Evolutionary conservation across 768 basidiomycete genomes (phyloP).

Genomic region (Amanita brunnescens): DNA sequence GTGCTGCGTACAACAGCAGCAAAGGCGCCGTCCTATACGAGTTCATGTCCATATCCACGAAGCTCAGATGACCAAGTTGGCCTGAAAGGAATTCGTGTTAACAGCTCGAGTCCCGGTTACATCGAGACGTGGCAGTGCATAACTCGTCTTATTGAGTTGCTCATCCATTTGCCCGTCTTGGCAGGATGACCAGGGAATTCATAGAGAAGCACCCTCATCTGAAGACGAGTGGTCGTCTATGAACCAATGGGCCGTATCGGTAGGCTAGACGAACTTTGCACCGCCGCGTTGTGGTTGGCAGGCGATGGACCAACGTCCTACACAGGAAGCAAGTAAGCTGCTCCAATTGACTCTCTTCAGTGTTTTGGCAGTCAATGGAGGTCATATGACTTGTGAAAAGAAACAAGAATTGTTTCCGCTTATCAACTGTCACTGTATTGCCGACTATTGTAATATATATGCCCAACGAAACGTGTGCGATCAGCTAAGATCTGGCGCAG

Average conservation of each 20-base stretch:
- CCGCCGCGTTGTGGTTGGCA: conserved; percentile 57
- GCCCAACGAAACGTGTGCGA: too few species aligned
- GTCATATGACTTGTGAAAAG: conserved; percentile 13
- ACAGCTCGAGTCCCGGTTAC: conserved; percentile 64
- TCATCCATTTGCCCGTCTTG: neutral
- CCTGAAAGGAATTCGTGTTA: conserved; percentile 56
- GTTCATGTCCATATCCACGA: too few species aligned
- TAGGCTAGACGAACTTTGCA: conserved; percentile 58
- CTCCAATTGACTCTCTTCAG: conserved; percentile 1
- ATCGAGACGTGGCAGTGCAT: conserved; percentile 56
- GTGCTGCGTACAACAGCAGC: conserved; percentile 66
- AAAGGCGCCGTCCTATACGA: conserved; percentile 78
- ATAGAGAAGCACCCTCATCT: conserved; percentile 45
- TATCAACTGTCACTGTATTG: too few species aligned
- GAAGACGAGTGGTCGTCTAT: conserved; percentile 44
- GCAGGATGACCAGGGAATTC: conserved; percentile 54
- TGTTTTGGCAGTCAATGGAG: conserved; percentile 17
- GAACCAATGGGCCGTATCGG: conserved; percentile 65
- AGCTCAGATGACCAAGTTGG: conserved; percentile 71
- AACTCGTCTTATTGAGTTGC: neutral
- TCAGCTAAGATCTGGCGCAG: too few species aligned
- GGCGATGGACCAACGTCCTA: conserved; percentile 65
- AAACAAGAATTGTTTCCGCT: neutral
- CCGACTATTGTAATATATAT: too few species aligned
- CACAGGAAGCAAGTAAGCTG: conserved; percentile 56